A percentile compares a stretch with the other conserved stretches of the same genome.
These are phyloP conservation scores for Tetraselmis chui DNA, from an alignment of 139 green algal genomes.

Conservation along the genomic window DNA sequence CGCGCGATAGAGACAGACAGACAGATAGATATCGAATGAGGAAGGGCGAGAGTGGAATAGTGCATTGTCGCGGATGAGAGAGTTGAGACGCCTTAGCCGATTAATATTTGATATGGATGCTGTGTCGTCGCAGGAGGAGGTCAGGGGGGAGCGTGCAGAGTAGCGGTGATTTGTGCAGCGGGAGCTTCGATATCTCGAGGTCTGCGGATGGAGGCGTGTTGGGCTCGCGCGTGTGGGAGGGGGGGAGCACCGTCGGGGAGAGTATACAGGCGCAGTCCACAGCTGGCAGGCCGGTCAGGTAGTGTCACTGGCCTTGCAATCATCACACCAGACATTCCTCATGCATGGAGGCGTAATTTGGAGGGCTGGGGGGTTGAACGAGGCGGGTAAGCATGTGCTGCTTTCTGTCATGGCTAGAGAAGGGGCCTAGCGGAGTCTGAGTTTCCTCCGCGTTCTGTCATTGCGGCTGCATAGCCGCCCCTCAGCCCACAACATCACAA, in stretches of 20 bases:
- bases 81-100: too few species aligned
- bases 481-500: background rate
- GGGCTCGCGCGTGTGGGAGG: background rate
- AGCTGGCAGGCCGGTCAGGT: background rate
- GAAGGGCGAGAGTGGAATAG: too few species aligned
- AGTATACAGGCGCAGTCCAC: background rate
- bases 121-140: too few species aligned
- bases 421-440: background rate
- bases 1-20: too few species aligned
- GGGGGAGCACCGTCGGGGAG: background rate
- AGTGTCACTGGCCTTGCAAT: background rate
- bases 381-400: too few species aligned
- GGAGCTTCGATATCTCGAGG: background rate
- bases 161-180: background rate
- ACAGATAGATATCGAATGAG: too few species aligned
- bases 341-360: too few species aligned
- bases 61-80: too few species aligned
- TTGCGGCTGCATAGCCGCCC: background rate
- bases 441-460: background rate
- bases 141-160: too few species aligned
- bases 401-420: too few species aligned
- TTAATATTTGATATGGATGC: too few species aligned
- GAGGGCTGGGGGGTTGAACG: too few species aligned
- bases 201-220: background rate
- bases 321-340: background rate